Evolutionary conservation across 441 rosid genomes (phyloP), one percentile per base, ranked within the genome.

Genomic region (Hypseocharis bilobata): DNA sequence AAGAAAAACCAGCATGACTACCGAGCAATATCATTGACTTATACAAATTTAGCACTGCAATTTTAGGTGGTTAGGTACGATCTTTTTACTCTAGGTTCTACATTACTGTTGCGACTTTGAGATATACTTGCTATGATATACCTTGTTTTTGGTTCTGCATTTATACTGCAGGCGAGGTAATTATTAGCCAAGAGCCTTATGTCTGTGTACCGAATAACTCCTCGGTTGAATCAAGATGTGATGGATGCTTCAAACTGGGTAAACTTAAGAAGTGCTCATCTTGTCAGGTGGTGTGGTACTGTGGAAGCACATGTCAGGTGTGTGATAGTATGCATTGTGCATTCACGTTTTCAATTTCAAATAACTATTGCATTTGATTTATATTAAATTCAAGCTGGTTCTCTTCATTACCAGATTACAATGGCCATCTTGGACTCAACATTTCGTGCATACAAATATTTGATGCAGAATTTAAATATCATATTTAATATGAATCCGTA

Each of bases 261-360:
- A 78, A 74, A 62, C 84, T 88, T 6, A 91, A 88, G 81, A 87
- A 77, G 64, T 93, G 99, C 68, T 86, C 89, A 3, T 86, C 62
- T 72, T 91, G 96, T 76, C 86, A 82, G 69, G 88, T 76, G 8
- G 96, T 72, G 38, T 87, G 87, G 87, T 93, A 85, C 77, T 88
- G 99, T 65, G 85, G 95, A 34, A 79, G 84, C 79, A 60, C 78
- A 1, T 93, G 99, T 71, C 99, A 93, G 96, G 98, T 88, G 13
- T 62, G 60, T 17, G 0, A 32, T 22, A 0, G 60, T 51, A 22
- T 23, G 26, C 57, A 51, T 20, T 51, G 57, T 51, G 57, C 5
- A 51, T 51, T 51, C 11, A 20, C 57, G 22, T 22, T 14, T 47
- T 47, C 20, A 4, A n/a, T n/a, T 22, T 47, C 20, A 47, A 17